Conservation (phyloP, 176 grass and related monocot species). For the Panicum miliaceum region DNA sequence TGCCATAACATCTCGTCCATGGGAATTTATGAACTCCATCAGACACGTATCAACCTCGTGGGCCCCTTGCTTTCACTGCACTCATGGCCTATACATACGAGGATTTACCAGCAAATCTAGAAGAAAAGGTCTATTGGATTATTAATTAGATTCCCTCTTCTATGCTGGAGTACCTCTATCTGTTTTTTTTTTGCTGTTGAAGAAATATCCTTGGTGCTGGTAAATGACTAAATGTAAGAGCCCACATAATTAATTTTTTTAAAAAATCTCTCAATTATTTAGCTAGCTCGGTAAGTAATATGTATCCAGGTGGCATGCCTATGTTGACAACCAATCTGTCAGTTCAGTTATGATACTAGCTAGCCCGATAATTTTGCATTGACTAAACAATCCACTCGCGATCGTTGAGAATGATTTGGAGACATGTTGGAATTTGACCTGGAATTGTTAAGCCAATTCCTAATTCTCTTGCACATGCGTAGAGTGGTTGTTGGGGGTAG, state of each 20-base stretch:
- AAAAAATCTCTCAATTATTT: neutral
- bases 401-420: slow-evolving; percentile 24
- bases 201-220: neutral
- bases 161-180: neutral
- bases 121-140: slow-evolving; percentile 1
- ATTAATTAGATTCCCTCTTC: neutral
- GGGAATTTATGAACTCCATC: slow-evolving; percentile 54
- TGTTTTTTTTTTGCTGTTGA: too few relatives aligned
- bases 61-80: slow-evolving; percentile 36
- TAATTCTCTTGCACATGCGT: slow-evolving; percentile 52
- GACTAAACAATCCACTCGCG: neutral
- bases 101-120: neutral
- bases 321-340: neutral
- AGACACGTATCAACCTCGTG: slow-evolving; percentile 43
- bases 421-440: slow-evolving; percentile 45
- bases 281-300: too few relatives aligned
- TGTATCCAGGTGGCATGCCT: neutral
- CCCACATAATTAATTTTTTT: neutral
- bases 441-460: slow-evolving; percentile 8
- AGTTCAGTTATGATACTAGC: neutral
- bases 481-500: slow-evolving; percentile 29
- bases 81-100: slow-evolving; percentile 1
- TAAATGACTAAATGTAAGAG: neutral
- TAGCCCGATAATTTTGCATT: neutral
- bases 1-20: slow-evolving; percentile 25